phyloP scores from a whole-genome alignment of 305 asterid species.

The Fraxinus xanthoxyloides region DNA sequence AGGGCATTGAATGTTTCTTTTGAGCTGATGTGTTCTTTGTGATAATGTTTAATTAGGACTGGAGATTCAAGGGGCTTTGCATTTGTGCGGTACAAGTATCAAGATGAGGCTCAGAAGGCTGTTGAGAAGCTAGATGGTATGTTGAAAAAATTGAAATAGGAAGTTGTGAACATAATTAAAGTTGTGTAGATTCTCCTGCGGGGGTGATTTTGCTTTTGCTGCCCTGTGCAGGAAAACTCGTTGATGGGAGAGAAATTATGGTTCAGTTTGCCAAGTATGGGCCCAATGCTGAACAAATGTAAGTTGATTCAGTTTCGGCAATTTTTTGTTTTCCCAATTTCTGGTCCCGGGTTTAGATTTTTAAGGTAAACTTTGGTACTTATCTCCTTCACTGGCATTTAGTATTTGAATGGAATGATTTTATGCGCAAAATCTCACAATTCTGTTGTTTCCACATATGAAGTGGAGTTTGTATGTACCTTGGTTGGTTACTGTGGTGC shows the following conservation, averaged over 20 bases:
- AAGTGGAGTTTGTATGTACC: not conserved
- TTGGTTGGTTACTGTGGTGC: not conserved
- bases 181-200: not conserved
- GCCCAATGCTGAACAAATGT: constrained; percentile 93
- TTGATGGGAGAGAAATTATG: constrained; percentile 96
- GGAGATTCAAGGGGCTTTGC: constrained; percentile 99
- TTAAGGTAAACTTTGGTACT: not conserved
- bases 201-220: not conserved
- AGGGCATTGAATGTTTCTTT: not conserved
- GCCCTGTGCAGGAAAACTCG: constrained; percentile 63
- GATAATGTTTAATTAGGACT: constrained; percentile 45
- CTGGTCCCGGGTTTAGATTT: not conserved
- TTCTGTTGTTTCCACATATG: not conserved
- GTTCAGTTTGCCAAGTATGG: constrained; percentile 95
- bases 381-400: not conserved
- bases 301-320: constrained; percentile 25
- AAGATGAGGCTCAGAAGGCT: constrained; percentile 92
- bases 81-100: constrained; percentile 90
- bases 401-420: not conserved
- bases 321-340: not conserved
- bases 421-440: not conserved
- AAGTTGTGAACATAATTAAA: not conserved
- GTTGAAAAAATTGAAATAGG: constrained; percentile 7
- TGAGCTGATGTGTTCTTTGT: constrained; percentile 3
- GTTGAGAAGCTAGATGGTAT: constrained; percentile 95